phyloP scores from a whole-genome alignment of 768 basidiomycete species.

The Butyriboletus loyo region DNA sequence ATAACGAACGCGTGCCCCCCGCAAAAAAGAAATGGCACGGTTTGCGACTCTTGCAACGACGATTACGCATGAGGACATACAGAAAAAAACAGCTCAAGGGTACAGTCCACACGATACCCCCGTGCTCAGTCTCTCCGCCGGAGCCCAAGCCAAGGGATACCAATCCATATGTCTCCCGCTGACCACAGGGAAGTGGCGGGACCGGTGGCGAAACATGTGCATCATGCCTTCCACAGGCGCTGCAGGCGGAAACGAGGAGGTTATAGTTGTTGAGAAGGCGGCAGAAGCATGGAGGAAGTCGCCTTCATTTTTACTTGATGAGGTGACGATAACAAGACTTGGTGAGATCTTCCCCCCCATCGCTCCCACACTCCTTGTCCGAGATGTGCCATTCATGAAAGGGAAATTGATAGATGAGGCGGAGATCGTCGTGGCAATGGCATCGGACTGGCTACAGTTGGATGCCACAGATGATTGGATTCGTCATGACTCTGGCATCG shows the following conservation, averaged over 20 bases:
- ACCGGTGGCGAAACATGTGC: slow-evolving; percentile 89
- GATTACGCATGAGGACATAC: slow-evolving; percentile 39
- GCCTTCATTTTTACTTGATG: slow-evolving; percentile 75
- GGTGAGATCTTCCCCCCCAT: slow-evolving; percentile 38
- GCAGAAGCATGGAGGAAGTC: slow-evolving; percentile 88
- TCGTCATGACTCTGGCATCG: slow-evolving; percentile 93
- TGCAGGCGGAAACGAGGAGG: slow-evolving; percentile 37
- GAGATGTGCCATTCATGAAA: slow-evolving; percentile 13
- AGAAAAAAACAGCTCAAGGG: slow-evolving; percentile 23
- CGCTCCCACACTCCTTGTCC: slow-evolving; percentile 11
- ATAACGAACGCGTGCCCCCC: slow-evolving; percentile 12
- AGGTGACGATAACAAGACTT: slow-evolving; percentile 87
- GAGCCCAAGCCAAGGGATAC: slow-evolving; percentile 65
- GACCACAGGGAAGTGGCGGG: slow-evolving; percentile 84
- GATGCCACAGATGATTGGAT: slow-evolving; percentile 93
- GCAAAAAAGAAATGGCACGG: slow-evolving; percentile 21
- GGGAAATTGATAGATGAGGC: slow-evolving; percentile 58
- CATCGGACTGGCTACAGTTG: slow-evolving; percentile 94
- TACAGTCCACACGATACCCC: slow-evolving; percentile 40
- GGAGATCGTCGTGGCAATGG: slow-evolving; percentile 66
- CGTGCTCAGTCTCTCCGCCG: slow-evolving; percentile 47
- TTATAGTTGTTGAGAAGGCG: slow-evolving; percentile 47
- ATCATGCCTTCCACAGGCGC: slow-evolving; percentile 49
- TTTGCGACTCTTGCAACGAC: slow-evolving; percentile 28
- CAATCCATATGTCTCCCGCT: slow-evolving; percentile 78